Evolutionary conservation across 768 basidiomycete genomes (phyloP).

Genomic region (Suillus ampliporus): DNA sequence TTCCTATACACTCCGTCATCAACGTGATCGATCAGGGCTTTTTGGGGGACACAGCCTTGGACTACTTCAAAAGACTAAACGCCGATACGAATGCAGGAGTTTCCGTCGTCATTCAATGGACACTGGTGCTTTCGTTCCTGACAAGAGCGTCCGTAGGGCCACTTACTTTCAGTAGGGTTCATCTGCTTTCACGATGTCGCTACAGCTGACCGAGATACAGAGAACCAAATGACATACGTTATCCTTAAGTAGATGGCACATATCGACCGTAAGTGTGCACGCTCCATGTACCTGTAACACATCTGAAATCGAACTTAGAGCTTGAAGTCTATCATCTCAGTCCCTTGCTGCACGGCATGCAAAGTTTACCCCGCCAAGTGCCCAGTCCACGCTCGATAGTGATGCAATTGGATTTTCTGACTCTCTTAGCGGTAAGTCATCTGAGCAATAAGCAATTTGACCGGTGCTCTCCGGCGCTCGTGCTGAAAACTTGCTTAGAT

Average conservation of each 20-base stretch:
- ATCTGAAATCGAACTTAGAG: not conserved
- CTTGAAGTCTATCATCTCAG: not conserved
- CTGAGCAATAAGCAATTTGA: not conserved
- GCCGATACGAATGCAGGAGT: not conserved
- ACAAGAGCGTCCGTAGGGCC: not conserved
- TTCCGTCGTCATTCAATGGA: not conserved
- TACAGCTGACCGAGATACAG: not conserved
- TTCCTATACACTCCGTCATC: conserved; percentile 44
- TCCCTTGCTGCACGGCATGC: not conserved
- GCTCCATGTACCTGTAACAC: not conserved
- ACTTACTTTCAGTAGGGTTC: not conserved
- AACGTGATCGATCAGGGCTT: conserved; percentile 63
- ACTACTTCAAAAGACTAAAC: not conserved
- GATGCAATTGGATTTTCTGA: not conserved
- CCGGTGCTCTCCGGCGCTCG: not conserved
- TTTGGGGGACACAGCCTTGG: conserved; percentile 22
- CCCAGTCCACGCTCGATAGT: not conserved
- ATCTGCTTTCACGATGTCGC: not conserved
- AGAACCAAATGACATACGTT: not conserved
- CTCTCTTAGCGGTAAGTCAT: not conserved
- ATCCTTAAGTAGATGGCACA: not conserved
- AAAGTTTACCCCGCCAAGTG: not conserved
- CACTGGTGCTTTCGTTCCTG: not conserved
- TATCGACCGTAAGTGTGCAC: not conserved
- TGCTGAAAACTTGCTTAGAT: not conserved